Evolutionary conservation across 148 eudicot genomes (phyloP).

Genomic region (Heliosperma pusillum): DNA sequence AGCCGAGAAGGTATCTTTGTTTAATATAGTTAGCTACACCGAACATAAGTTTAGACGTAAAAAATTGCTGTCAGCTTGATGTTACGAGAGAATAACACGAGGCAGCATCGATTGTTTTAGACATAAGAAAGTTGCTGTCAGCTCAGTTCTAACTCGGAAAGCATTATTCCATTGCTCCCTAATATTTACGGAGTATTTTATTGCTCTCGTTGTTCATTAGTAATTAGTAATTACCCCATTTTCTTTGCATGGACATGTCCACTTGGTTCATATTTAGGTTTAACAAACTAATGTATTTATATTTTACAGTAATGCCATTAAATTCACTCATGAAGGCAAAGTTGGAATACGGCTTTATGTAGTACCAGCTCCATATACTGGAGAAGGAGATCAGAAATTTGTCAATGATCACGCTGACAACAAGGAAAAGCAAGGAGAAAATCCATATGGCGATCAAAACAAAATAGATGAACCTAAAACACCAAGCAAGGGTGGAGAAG

Average conservation of each 20-base stretch:
- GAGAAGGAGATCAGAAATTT: conserved; percentile 30
- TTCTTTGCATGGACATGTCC: background rate
- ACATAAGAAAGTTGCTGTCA: background rate
- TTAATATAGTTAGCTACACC: background rate
- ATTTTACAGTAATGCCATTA: conserved; percentile 78
- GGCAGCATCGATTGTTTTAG: background rate
- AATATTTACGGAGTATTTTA: background rate
- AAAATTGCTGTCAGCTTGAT: background rate
- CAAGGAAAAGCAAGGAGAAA: conserved; percentile 29
- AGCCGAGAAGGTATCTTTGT: background rate
- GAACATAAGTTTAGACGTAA: background rate
- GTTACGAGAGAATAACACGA: background rate
- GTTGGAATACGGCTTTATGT: conserved; percentile 80
- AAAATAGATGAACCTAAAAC: conserved; percentile 29
- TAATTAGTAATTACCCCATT: too few species aligned
- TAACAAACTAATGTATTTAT: background rate
- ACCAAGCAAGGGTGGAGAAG: conserved; percentile 30
- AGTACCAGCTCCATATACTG: conserved; percentile 41
- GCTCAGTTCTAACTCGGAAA: background rate
- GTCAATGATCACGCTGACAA: conserved; percentile 14
- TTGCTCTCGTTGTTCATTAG: background rate
- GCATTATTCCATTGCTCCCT: background rate
- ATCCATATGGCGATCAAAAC: conserved; percentile 26
- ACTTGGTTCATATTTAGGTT: background rate
- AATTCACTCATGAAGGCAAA: conserved; percentile 93